Conservation (phyloP, 192 early-diverging fungal species). For the Gryganskiella cystojenkinii region DNA sequence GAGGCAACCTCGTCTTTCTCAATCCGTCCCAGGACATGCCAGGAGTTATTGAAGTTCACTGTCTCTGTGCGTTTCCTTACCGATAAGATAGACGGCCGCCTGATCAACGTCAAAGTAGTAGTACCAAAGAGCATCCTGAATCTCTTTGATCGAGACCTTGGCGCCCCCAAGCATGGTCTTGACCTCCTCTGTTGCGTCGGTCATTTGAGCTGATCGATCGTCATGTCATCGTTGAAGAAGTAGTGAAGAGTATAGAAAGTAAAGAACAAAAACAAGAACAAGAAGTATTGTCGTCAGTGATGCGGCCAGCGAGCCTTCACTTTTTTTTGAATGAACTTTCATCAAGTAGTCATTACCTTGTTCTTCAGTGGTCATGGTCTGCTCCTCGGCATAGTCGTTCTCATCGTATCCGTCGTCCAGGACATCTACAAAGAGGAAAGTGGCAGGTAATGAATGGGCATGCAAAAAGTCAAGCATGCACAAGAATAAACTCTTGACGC, state of each 20-base stretch:
- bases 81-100: conserved; percentile 72
- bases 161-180: conserved; percentile 67
- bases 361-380: conserved; percentile 31
- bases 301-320: too few relatives aligned
- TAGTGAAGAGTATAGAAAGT: too few relatives aligned
- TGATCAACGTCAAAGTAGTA: conserved; percentile 78
- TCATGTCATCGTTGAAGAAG: too few relatives aligned
- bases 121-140: conserved; percentile 77
- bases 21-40: too few relatives aligned
- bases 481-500: neutral
- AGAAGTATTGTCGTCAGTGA: neutral
- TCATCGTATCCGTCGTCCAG: conserved; percentile 57
- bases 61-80: conserved; percentile 61
- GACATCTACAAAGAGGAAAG: conserved; percentile 24
- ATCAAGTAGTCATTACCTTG: conserved; percentile 14
- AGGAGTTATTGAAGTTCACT: too few relatives aligned
- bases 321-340: too few relatives aligned
- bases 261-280: neutral
- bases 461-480: neutral
- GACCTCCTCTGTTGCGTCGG: conserved; percentile 67
- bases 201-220: conserved; percentile 53
- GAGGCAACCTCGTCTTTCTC: neutral
- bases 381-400: conserved; percentile 49
- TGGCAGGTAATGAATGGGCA: neutral
- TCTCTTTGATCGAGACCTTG: conserved; percentile 69